phyloP scores from a whole-genome alignment of 768 basidiomycete genomes.

The Scleroderma citrinum region DNA sequence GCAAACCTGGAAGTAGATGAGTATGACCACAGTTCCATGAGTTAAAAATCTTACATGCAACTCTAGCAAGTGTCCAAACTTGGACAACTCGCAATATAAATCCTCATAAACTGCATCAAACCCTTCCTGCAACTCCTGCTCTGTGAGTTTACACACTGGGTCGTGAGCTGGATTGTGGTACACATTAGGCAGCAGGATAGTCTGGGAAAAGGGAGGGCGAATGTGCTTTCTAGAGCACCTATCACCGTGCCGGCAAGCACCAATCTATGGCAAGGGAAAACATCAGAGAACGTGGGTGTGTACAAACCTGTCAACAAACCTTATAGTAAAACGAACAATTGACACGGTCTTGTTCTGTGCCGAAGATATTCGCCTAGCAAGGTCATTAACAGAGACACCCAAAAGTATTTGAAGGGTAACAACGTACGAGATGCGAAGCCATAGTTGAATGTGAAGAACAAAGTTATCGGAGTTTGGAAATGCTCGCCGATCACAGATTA shows the following conservation, averaged over 20 bases:
- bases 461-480: neutral
- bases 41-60: slow-evolving; percentile 63
- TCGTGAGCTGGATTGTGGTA: slow-evolving; percentile 98
- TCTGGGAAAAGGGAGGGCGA: slow-evolving; percentile 95
- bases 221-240: slow-evolving; percentile 98
- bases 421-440: slow-evolving; percentile 72
- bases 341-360: slow-evolving; percentile 91
- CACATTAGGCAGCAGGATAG: slow-evolving; percentile 92
- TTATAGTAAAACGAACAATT: slow-evolving; percentile 99
- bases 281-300: neutral
- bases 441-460: slow-evolving; percentile 20
- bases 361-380: slow-evolving; percentile 86
- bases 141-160: slow-evolving; percentile 80
- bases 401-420: neutral
- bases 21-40: neutral
- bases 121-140: slow-evolving; percentile 85
- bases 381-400: slow-evolving; percentile 1
- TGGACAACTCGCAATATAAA: slow-evolving; percentile 88
- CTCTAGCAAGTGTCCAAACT: slow-evolving; percentile 94
- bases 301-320: slow-evolving; percentile 35
- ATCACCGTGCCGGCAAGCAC: slow-evolving; percentile 97
- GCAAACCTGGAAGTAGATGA: slow-evolving; percentile 56
- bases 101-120: slow-evolving; percentile 96
- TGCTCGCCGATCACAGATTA: too few species aligned
- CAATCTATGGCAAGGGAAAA: slow-evolving; percentile 56